phyloP scores from a whole-genome alignment of 1,284 basidiomycete genomes.

The Phaffia rhodozyma region DNA sequence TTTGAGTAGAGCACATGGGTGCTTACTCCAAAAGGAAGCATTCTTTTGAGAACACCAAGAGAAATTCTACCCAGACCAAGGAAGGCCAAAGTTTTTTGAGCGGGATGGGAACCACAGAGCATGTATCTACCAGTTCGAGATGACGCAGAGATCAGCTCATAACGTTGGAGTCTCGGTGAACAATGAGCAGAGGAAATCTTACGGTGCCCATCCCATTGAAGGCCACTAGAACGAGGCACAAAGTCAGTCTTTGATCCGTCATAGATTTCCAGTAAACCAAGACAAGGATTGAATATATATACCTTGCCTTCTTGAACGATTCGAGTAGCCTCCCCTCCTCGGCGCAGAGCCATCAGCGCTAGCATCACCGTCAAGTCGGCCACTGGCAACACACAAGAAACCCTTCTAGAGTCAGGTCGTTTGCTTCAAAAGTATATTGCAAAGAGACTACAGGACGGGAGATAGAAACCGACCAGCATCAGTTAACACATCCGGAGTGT shows the following conservation, averaged over 20 bases:
- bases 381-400: constrained; percentile 39
- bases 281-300: constrained; percentile 23
- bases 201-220: constrained; percentile 64
- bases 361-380: constrained; percentile 82
- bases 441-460: neutral
- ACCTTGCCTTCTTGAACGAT: constrained; percentile 59
- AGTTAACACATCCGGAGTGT: constrained; percentile 81
- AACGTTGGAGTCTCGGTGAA: constrained; percentile 55
- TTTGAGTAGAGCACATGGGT: neutral
- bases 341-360: constrained; percentile 76
- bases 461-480: constrained; percentile 53
- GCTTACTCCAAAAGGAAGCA: constrained; percentile 54
- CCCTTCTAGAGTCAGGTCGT: neutral
- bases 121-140: constrained; percentile 19
- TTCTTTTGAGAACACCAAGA: constrained; percentile 60
- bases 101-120: constrained; percentile 37
- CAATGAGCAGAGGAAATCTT: constrained; percentile 44
- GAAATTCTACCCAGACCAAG: constrained; percentile 88
- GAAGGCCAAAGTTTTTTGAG: constrained; percentile 62
- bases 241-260: too few species aligned
- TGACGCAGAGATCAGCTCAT: too few species aligned
- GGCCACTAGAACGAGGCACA: constrained; percentile 41
- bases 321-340: constrained; percentile 51
- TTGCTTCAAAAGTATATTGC: too few species aligned
- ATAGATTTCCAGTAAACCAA: neutral